phyloP scores from a whole-genome alignment of 257 asterid genomes.

The Sherardia arvensis region DNA sequence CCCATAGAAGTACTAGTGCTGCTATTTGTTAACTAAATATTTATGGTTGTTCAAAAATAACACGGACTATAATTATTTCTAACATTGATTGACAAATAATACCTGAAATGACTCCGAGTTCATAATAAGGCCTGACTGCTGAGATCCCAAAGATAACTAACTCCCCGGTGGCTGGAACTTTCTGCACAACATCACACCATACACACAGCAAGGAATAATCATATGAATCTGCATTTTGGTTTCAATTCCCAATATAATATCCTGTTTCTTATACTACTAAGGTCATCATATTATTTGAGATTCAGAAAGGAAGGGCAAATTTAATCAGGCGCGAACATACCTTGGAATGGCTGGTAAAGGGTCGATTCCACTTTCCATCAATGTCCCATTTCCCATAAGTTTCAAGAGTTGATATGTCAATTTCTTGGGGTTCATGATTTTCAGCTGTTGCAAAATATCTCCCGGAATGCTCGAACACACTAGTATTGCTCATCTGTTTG shows the following conservation, averaged over 20 bases:
- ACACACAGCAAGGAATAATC: background rate
- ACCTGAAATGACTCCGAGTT: constrained; percentile 65
- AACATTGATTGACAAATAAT: background rate
- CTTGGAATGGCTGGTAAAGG: constrained; percentile 72
- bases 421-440: constrained; percentile 55
- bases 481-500: constrained; percentile 53
- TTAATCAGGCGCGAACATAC: constrained; percentile 25
- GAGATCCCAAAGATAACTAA: constrained; percentile 51
- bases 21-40: background rate
- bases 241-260: no score
- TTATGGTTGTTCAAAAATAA: no score
- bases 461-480: constrained; percentile 52
- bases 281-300: no score
- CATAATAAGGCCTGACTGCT: constrained; percentile 43
- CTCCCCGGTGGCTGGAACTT: constrained; percentile 51
- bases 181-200: no score
- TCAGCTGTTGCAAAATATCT: constrained; percentile 48
- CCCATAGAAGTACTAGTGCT: background rate
- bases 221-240: background rate
- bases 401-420: constrained; percentile 36
- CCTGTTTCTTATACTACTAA: no score
- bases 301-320: no score
- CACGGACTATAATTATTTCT: no score
- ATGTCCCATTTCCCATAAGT: constrained; percentile 45
- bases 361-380: constrained; percentile 47